Evolutionary conservation across 2,329 filamentous ascomycete species (phyloP).

Genomic region (Pestalotiopsis sp.): DNA sequence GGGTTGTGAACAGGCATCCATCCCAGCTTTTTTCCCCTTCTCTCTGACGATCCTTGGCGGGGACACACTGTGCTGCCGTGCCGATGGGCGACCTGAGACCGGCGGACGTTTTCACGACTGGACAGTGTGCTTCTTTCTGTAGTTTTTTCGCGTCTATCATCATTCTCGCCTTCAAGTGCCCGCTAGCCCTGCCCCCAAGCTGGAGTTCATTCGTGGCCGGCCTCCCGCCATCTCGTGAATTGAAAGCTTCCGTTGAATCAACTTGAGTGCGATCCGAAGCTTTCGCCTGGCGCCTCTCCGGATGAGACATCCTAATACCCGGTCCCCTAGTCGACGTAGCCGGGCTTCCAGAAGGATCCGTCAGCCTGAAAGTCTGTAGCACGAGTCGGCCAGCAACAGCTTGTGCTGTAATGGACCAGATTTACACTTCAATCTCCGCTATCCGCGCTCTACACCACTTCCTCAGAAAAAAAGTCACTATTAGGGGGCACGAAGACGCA

Average conservation of each 20-base stretch:
- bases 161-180: not conserved
- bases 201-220: not conserved
- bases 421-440: not conserved
- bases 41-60: not conserved
- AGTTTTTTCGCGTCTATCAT: not conserved
- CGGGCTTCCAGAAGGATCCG: conserved; percentile 7
- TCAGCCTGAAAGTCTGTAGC: not conserved
- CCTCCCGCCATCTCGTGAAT: not conserved
- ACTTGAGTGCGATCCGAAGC: not conserved
- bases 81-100: not conserved
- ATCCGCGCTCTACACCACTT: not conserved
- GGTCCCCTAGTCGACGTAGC: conserved; percentile 24
- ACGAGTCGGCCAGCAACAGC: not conserved
- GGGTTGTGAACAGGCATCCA: not conserved
- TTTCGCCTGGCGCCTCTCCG: not conserved
- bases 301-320: conserved; percentile 23
- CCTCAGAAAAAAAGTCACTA: not conserved
- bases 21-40: not conserved
- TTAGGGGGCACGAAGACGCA: not conserved
- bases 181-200: not conserved
- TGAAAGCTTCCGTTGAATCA: conserved; percentile 6
- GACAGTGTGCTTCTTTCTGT: not conserved
- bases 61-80: not conserved
- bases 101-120: not conserved
- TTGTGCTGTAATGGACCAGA: not conserved